Percentiles rank a stretch among this genome's conserved stretches.
phyloP scores from a whole-genome alignment of 2,329 filamentous ascomycete species.

The Coniochaeta sp. region DNA sequence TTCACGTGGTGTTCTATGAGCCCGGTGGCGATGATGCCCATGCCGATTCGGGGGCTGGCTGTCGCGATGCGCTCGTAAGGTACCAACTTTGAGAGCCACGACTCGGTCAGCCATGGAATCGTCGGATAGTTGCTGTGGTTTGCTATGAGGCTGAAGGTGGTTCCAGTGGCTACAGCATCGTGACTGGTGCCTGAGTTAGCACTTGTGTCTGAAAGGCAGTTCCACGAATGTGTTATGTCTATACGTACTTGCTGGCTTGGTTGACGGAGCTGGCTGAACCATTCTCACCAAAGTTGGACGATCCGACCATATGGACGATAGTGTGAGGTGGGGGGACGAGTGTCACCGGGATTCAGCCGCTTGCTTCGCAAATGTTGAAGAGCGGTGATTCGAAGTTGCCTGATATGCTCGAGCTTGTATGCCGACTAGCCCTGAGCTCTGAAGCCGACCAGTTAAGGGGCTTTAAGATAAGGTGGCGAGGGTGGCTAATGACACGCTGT shows the following conservation, averaged over 20 bases:
- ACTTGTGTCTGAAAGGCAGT: not conserved
- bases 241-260: not conserved
- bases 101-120: conserved; percentile 15
- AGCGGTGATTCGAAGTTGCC: too few relatives aligned
- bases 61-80: conserved; percentile 22
- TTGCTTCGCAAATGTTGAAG: not conserved
- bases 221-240: not conserved
- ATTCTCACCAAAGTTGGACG: not conserved
- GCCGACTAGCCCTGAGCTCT: too few relatives aligned
- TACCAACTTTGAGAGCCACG: conserved; percentile 13
- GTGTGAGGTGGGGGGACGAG: not conserved
- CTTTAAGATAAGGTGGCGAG: too few relatives aligned
- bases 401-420: too few relatives aligned
- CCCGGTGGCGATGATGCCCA: conserved; percentile 18
- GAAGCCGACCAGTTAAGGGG: too few relatives aligned
- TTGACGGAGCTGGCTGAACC: not conserved
- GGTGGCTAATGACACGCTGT: too few relatives aligned
- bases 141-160: not conserved
- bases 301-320: not conserved
- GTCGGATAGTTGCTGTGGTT: conserved; percentile 9
- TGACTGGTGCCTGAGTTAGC: not conserved
- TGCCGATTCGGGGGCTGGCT: conserved; percentile 15
- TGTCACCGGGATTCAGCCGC: not conserved
- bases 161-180: not conserved
- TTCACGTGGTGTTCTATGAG: conserved; percentile 23